Percentiles rank a stretch among this genome's conserved stretches.
Conservation (phyloP, 1,139 yeast genomes). For the Nakaseomyces sp. region DNA sequence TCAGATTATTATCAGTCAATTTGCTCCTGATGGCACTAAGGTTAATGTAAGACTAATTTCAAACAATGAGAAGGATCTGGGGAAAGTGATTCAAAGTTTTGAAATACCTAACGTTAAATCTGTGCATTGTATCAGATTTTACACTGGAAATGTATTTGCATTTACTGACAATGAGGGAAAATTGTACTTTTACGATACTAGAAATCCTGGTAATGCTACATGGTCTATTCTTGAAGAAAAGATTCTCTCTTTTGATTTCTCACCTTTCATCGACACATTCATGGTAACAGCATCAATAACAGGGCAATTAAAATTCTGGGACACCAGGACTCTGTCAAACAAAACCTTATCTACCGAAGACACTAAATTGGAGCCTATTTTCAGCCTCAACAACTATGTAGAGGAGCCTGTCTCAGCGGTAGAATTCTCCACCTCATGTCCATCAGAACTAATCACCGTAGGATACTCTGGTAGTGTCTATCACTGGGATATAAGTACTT, state of each 20-base stretch:
- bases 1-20: slow-evolving; percentile 5
- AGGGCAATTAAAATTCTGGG: slow-evolving; percentile 29
- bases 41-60: slow-evolving; percentile 18
- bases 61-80: slow-evolving; percentile 20
- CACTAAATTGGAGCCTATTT: slow-evolving; percentile 15
- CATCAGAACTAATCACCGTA: slow-evolving; percentile 24
- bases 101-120: slow-evolving; percentile 13
- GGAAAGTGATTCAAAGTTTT: slow-evolving; percentile 18
- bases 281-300: slow-evolving; percentile 26
- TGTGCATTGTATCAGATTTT: slow-evolving; percentile 20
- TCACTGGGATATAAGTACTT: slow-evolving; percentile 27
- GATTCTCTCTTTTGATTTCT: slow-evolving; percentile 17
- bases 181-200: slow-evolving; percentile 24
- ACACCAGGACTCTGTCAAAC: slow-evolving; percentile 16
- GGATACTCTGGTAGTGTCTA: slow-evolving; percentile 29
- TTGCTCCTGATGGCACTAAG: slow-evolving; percentile 11
- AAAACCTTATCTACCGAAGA: slow-evolving; percentile 8
- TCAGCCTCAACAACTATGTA: slow-evolving; percentile 19
- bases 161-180: slow-evolving; percentile 21
- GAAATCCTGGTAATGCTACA: slow-evolving; percentile 15
- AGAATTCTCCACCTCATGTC: slow-evolving; percentile 19
- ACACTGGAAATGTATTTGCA: slow-evolving; percentile 21
- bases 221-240: slow-evolving; percentile 18
- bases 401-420: slow-evolving; percentile 24
- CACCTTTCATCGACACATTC: slow-evolving; percentile 21